phyloP scores from a whole-genome alignment of 2,329 filamentous ascomycete species.

The Dothideomycetes sp. region DNA sequence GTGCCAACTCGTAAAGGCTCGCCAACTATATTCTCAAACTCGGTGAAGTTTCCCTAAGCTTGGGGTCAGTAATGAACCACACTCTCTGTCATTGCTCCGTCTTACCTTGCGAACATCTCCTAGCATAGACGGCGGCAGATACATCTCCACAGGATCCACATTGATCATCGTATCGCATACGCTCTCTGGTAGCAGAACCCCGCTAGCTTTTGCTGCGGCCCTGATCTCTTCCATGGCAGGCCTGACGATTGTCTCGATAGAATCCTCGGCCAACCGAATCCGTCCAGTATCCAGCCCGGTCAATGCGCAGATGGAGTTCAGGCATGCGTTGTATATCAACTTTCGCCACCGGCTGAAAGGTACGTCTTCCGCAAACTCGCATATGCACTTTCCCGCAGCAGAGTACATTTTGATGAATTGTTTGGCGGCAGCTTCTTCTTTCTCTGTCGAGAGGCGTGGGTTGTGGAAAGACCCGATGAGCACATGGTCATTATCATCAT shows the following conservation, averaged over 20 bases:
- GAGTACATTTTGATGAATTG: conserved; percentile 36
- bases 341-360: conserved; percentile 33
- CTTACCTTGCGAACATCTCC: conserved; percentile 37
- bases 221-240: conserved; percentile 43
- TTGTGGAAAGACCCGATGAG: conserved; percentile 38
- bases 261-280: conserved; percentile 22
- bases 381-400: conserved; percentile 30
- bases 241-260: conserved; percentile 33
- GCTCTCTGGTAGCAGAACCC: conserved; percentile 29
- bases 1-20: conserved; percentile 45
- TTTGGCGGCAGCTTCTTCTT: conserved; percentile 22
- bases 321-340: conserved; percentile 36
- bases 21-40: conserved; percentile 46
- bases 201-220: conserved; percentile 30
- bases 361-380: conserved; percentile 29
- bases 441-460: conserved; percentile 18
- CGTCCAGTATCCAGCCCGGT: conserved; percentile 37
- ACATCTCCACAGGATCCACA: conserved; percentile 38
- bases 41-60: conserved; percentile 39
- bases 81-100: no score
- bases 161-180: conserved; percentile 36
- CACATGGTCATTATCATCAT: conserved; percentile 39
- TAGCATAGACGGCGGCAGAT: conserved; percentile 43
- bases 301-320: conserved; percentile 42
- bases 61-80: conserved; percentile 1